phyloP scores from a whole-genome alignment of 805 yeast genomes.

The Teunomyces atbi region DNA sequence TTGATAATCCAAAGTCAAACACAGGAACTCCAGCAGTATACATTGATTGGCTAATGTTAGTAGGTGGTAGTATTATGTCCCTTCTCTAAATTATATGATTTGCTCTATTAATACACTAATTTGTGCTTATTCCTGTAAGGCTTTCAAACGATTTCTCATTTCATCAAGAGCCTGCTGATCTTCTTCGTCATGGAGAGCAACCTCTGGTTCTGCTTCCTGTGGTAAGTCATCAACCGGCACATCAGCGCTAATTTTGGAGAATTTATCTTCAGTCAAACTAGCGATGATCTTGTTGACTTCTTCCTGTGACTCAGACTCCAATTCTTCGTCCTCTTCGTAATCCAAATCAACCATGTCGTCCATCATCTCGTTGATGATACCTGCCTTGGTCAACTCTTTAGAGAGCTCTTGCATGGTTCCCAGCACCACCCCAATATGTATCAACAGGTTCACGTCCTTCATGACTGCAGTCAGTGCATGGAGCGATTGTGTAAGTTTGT shows the following conservation, averaged over 20 bases:
- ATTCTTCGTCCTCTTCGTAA: slow-evolving; percentile 59
- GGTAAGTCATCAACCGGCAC: slow-evolving; percentile 30
- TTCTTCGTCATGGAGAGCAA: slow-evolving; percentile 43
- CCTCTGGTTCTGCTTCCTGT: slow-evolving; percentile 15
- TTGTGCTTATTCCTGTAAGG: slow-evolving; percentile 52
- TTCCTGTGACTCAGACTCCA: slow-evolving; percentile 64
- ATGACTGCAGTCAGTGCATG: slow-evolving; percentile 74
- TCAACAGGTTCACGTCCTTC: slow-evolving; percentile 82
- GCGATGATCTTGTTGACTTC: slow-evolving; percentile 60
- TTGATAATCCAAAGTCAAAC: background rate
- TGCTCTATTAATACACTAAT: background rate
- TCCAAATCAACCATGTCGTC: slow-evolving; percentile 78
- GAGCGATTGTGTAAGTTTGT: slow-evolving; percentile 79
- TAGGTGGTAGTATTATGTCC: background rate
- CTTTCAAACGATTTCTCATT: slow-evolving; percentile 86
- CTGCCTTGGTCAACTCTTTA: slow-evolving; percentile 80
- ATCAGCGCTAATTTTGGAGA: slow-evolving; percentile 33
- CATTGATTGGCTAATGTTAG: background rate
- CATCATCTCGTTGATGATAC: slow-evolving; percentile 92
- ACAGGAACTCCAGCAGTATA: background rate
- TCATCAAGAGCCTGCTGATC: slow-evolving; percentile 74
- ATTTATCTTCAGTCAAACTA: slow-evolving; percentile 39
- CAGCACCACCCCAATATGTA: slow-evolving; percentile 74
- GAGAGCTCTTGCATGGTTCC: slow-evolving; percentile 83
- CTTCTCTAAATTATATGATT: background rate